Base-by-base conservation (phyloP, 2,329 filamentous ascomycete species). In the Penicillium hesseltinei region DNA sequence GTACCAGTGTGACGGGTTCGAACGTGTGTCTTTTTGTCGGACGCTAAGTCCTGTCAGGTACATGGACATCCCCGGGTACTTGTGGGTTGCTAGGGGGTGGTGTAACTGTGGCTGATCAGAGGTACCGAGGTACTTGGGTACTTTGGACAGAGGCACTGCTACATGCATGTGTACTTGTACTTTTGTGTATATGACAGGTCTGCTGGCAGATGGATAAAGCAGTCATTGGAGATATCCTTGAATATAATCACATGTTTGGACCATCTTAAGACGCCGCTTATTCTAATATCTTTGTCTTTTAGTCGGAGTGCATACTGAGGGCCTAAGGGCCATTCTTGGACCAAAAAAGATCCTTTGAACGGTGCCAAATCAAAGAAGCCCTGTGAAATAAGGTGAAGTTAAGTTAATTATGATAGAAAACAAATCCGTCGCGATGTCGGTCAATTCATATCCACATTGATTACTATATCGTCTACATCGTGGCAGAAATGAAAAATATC, bases 401-500 rank as follows among this genome's bases (percentile, higher is more conserved):
- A 23, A n/a, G 19, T 35, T 6, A 8, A 7, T 33, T 23, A 47
- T 23, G 19, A 17, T n/a, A 39, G n/a, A 23, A 29, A 21, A 21
- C 38, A 54, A 51, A 36, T 40, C 51, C 33, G 39, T 55, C 25
- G 40, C 44, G 50, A 61, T 42, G 45, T 52, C 25, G 8, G 1
- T n/a, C 13, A 19, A n/a, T 23, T 36, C 56, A 64, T 62, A 39
- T 60, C 60, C 56, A 55, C 44, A 58, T 63, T 62, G 56, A 55
- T 62, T 44, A 62, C 60, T 61, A 59, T 59, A 56, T 60, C 52
- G 53, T 60, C 60, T 61, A 61, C 51, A 62, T 63, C 54, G 23
- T 64, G 51, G 60, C 29, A 33, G 43, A 39, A 54, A 48, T 50
- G 31, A 47, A 59, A 45, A 11, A 43, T 59, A 64, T 64, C 50